Conservation (phyloP, 75 land plant species). For the Larix kaempferi region DNA sequence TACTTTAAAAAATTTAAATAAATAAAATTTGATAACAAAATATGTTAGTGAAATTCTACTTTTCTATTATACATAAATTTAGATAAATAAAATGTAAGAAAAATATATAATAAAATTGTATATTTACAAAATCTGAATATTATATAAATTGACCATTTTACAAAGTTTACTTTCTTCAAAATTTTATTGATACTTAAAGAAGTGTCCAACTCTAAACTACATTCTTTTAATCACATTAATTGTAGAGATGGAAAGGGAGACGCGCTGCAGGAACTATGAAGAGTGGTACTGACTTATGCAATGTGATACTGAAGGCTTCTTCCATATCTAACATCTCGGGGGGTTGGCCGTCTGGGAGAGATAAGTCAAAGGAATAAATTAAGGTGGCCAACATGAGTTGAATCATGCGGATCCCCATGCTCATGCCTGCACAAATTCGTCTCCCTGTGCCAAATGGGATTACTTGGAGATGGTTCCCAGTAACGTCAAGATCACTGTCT, state of each 20-base stretch:
- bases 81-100: too few species aligned
- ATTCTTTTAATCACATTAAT: neutral
- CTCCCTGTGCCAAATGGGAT: conserved; percentile 74
- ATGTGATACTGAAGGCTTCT: conserved; percentile 60
- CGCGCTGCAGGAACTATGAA: neutral
- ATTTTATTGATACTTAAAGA: too few species aligned
- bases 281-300: conserved; percentile 44
- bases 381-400: conserved; percentile 48
- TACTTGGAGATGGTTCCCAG: conserved; percentile 53
- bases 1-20: too few species aligned
- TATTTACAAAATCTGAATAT: too few species aligned
- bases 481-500: conserved; percentile 29
- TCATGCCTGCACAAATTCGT: conserved; percentile 65
- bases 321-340: conserved; percentile 64
- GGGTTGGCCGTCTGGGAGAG: conserved; percentile 31
- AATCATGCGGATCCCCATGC: conserved; percentile 52
- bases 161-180: too few species aligned
- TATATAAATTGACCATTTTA: too few species aligned
- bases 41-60: too few species aligned
- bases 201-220: too few species aligned
- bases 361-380: conserved; percentile 60
- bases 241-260: neutral
- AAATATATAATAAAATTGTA: too few species aligned
- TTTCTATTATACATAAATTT: too few species aligned
- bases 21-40: too few species aligned